Evolutionary conservation across 345 rosid species (phyloP).

Genomic region (Mercurialis annua): DNA sequence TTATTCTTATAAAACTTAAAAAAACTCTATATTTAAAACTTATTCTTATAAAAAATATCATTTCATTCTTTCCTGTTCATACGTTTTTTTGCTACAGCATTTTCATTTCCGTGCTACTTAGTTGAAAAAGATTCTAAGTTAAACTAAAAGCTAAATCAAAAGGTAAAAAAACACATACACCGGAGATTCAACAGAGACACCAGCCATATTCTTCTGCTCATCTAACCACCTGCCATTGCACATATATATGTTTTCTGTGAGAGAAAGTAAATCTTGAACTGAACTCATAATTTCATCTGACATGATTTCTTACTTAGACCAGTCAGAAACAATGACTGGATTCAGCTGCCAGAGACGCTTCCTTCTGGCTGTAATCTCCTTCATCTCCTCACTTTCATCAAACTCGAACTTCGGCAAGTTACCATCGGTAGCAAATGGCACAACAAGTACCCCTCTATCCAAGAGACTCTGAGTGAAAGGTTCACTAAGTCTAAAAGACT

Average conservation of each 20-base stretch:
- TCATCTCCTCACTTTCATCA: constrained; percentile 57
- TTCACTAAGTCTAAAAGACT: constrained; percentile 71
- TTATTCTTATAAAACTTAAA: too few species aligned
- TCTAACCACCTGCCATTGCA: constrained; percentile 61
- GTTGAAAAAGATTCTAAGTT: neutral
- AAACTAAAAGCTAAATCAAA: constrained; percentile 2
- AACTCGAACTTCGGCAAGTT: constrained; percentile 55
- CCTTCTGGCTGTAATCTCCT: constrained; percentile 46
- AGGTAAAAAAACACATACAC: constrained; percentile 50
- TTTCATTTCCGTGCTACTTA: too few species aligned
- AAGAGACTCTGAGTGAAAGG: constrained; percentile 70
- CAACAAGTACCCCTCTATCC: constrained; percentile 88
- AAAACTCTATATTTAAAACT: too few species aligned
- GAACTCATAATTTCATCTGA: neutral
- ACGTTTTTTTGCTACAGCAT: too few species aligned
- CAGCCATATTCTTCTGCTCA: constrained; percentile 84
- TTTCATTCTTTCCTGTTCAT: too few species aligned
- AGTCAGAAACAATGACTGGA: constrained; percentile 57
- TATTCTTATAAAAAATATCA: too few species aligned
- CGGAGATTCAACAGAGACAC: constrained; percentile 76
- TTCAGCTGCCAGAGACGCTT: constrained; percentile 84
- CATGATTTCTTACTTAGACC: constrained; percentile 66
- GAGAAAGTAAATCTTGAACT: neutral
- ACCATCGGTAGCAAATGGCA: constrained; percentile 76
- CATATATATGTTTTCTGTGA: constrained; percentile 5